Evolutionary conservation across 345 rosid genomes (phyloP).

Genomic region (Eucalyptus erythrocorys): DNA sequence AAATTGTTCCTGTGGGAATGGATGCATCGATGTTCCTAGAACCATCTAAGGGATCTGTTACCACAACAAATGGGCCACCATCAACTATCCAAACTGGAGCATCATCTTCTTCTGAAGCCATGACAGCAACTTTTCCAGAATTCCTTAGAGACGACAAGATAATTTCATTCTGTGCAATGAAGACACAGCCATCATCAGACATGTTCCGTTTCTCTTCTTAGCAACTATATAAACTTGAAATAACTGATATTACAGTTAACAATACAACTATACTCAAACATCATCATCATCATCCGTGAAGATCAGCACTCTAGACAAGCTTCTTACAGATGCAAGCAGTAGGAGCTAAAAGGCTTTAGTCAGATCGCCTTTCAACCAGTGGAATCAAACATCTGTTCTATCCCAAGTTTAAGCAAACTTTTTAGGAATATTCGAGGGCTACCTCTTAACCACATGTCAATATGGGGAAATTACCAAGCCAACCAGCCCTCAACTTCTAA

Average conservation of each 20-base stretch:
- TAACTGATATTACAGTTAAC: neutral
- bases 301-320: neutral
- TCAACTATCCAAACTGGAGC: conserved; percentile 61
- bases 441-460: neutral
- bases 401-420: neutral
- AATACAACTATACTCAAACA: neutral
- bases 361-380: neutral
- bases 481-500: neutral
- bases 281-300: neutral
- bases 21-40: conserved; percentile 90
- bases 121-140: conserved; percentile 82
- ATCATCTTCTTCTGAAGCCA: conserved; percentile 96
- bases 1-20: conserved; percentile 86
- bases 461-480: neutral
- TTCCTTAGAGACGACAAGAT: conserved; percentile 60
- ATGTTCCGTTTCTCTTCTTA: neutral
- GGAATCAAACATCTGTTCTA: neutral
- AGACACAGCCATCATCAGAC: neutral
- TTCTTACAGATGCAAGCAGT: neutral
- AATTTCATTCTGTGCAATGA: conserved; percentile 55
- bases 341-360: neutral
- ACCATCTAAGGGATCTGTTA: conserved; percentile 91
- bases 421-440: neutral
- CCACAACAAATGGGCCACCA: conserved; percentile 69
- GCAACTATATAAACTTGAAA: neutral